These are phyloP conservation scores for Tanacetum coccineum DNA, from an alignment of 129 eudicot genomes.

Conservation along the genomic window DNA sequence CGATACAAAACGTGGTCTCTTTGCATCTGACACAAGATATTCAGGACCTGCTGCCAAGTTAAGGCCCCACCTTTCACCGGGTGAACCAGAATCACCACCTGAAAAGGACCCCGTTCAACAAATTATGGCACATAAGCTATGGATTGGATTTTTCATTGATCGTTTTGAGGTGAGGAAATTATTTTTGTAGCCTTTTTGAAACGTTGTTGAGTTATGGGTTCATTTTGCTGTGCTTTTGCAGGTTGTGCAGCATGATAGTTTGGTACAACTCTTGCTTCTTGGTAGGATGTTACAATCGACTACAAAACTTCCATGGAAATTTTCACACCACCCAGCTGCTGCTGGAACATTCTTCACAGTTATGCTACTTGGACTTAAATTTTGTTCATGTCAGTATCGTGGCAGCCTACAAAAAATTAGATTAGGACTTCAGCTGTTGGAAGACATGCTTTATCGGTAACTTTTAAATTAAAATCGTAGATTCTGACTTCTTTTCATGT, in stretches of 20 bases:
- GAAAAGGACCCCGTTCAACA: constrained; percentile 90
- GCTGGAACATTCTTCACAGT: constrained; percentile 91
- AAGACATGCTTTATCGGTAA: constrained; percentile 89
- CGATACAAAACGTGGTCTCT: constrained; percentile 92
- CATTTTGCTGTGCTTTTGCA: constrained; percentile 24
- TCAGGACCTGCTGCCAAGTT: constrained; percentile 92
- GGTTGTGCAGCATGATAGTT: constrained; percentile 86
- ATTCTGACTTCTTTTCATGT: neutral
- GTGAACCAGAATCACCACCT: constrained; percentile 81
- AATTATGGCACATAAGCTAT: constrained; percentile 86
- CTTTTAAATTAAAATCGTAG: neutral
- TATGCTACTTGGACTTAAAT: constrained; percentile 94
- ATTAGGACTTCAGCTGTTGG: constrained; percentile 87
- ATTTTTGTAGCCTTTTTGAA: constrained; percentile 1
- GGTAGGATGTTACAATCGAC: constrained; percentile 93
- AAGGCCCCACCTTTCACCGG: constrained; percentile 84
- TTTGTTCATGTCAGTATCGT: constrained; percentile 73
- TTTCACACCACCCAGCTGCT: constrained; percentile 93
- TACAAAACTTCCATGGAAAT: constrained; percentile 78
- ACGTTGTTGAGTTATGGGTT: neutral
- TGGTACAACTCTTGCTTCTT: constrained; percentile 84
- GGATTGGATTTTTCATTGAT: constrained; percentile 97
- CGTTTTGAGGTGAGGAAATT: constrained; percentile 70
- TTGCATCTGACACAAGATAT: constrained; percentile 84
- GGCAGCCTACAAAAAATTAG: constrained; percentile 62